These are phyloP conservation scores for Cercospora sp. DNA, from an alignment of 2,329 filamentous ascomycete genomes.

Conservation along the genomic window DNA sequence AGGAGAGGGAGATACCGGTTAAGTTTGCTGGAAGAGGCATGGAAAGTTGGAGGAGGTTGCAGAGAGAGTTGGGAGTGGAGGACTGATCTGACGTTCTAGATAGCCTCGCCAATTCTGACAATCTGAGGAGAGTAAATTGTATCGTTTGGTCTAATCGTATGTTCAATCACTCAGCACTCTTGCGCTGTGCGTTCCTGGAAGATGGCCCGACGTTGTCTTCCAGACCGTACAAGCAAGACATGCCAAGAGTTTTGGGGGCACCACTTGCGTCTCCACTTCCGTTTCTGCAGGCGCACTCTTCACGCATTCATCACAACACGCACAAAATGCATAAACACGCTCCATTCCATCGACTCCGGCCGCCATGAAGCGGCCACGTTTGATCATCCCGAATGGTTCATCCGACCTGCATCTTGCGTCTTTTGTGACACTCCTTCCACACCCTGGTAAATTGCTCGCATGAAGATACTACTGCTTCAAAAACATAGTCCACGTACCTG, in stretches of 20 bases:
- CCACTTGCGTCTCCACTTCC: background rate
- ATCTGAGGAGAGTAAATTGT: background rate
- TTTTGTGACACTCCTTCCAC: background rate
- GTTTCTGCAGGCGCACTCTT: background rate
- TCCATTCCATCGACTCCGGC: background rate
- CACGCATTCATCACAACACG: background rate
- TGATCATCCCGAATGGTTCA: background rate
- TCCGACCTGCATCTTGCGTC: background rate
- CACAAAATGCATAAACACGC: background rate
- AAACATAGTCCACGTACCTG: background rate
- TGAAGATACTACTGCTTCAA: background rate
- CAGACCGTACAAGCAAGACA: no score
- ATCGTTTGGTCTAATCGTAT: background rate
- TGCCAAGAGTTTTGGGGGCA: background rate
- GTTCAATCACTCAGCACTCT: background rate
- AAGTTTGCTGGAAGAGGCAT: slow-evolving; percentile 10
- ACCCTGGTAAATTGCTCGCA: background rate
- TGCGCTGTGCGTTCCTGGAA: background rate
- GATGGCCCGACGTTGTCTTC: no score
- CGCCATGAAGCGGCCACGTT: background rate
- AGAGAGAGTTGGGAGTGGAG: slow-evolving; percentile 5
- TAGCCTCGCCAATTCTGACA: background rate
- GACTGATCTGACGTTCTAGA: background rate
- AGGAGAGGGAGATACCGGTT: slow-evolving; percentile 15
- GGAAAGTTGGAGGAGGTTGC: slow-evolving; percentile 15